These are phyloP conservation scores for Suhomyces emberorum DNA, from an alignment of 805 yeast genomes.

Conservation along the genomic window DNA sequence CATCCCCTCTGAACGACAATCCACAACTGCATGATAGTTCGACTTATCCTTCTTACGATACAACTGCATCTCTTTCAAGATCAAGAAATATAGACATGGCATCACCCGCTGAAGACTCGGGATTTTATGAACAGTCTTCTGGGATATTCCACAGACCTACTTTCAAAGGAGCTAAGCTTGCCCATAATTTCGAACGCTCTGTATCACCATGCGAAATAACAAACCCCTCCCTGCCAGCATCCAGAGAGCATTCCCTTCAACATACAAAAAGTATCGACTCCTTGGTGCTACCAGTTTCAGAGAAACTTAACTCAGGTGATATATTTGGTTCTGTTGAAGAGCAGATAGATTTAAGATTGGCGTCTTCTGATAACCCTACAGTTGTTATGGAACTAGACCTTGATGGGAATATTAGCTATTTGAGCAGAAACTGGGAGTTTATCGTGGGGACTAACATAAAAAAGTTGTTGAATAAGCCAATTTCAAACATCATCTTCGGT, in stretches of 20 bases:
- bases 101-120: too few relatives aligned
- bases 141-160: slow-evolving; percentile 19
- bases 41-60: too few relatives aligned
- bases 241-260: background rate
- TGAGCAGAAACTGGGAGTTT: slow-evolving; percentile 74
- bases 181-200: slow-evolving; percentile 23
- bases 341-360: slow-evolving; percentile 54
- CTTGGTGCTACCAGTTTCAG: background rate
- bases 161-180: slow-evolving; percentile 12
- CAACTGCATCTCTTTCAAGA: too few relatives aligned
- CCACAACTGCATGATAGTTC: too few relatives aligned
- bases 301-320: background rate
- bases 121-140: too few relatives aligned
- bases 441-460: slow-evolving; percentile 65
- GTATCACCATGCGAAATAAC: slow-evolving; percentile 33
- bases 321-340: slow-evolving; percentile 26
- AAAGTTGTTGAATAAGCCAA: slow-evolving; percentile 54
- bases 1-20: too few relatives aligned
- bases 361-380: slow-evolving; percentile 68
- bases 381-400: slow-evolving; percentile 82
- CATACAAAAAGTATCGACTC: slow-evolving; percentile 1
- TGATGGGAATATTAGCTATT: slow-evolving; percentile 71
- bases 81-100: too few relatives aligned
- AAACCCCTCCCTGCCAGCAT: slow-evolving; percentile 4
- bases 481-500: slow-evolving; percentile 65